phyloP scores from a whole-genome alignment of 1,284 basidiomycete species.

The Fomitiporia mediterranea region DNA sequence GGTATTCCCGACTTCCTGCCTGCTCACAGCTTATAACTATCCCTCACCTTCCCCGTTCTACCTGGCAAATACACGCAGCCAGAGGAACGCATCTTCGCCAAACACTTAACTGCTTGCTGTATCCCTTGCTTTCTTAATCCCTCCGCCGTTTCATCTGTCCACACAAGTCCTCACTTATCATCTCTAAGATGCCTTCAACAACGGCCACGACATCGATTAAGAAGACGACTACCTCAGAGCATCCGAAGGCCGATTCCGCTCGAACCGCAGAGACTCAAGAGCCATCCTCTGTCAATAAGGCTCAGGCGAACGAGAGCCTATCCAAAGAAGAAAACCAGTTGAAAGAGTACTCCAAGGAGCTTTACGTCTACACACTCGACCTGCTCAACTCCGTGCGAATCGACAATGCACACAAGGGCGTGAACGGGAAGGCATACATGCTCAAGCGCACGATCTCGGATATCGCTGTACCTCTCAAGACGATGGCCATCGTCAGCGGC shows the following conservation, averaged over 20 bases:
- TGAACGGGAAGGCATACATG: constrained; percentile 13
- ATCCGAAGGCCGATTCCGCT: neutral
- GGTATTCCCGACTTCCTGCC: neutral
- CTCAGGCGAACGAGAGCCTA: neutral
- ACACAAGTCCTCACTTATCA: neutral
- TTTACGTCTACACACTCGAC: constrained; percentile 17
- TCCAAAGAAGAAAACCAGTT: constrained; percentile 12
- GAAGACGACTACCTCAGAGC: neutral
- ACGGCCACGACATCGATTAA: neutral
- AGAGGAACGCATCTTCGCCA: neutral
- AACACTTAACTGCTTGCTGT: neutral
- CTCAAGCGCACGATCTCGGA: constrained; percentile 20
- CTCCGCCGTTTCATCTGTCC: neutral
- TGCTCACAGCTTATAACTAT: neutral
- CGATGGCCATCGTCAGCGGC: neutral
- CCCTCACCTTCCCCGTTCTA: neutral
- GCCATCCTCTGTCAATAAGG: neutral
- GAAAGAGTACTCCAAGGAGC: constrained; percentile 18
- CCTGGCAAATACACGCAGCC: constrained; percentile 8
- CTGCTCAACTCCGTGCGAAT: constrained; percentile 16
- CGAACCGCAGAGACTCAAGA: neutral
- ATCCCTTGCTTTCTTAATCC: neutral
- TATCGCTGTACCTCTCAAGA: constrained; percentile 15
- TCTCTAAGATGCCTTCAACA: neutral
- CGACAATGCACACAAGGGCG: constrained; percentile 11